phyloP scores from a whole-genome alignment of 164 flowering plant genomes.

The Platanus orientalis region DNA sequence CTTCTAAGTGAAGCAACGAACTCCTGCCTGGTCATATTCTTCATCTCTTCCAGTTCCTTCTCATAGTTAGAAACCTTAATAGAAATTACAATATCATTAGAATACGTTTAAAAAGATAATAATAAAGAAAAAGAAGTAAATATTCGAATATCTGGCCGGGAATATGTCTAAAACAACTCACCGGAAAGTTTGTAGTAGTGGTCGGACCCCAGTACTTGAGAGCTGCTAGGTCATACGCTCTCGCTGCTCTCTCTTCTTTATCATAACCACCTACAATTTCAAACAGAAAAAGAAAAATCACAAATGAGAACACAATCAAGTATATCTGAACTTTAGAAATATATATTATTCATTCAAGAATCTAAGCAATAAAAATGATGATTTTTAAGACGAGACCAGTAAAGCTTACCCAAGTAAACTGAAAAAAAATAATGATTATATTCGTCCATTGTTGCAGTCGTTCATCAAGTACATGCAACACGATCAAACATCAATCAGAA shows the following conservation, averaged over 20 bases:
- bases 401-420: slow-evolving; percentile 84
- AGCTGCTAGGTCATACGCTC: slow-evolving; percentile 91
- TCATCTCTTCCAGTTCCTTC: slow-evolving; percentile 80
- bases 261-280: slow-evolving; percentile 77
- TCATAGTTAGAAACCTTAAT: slow-evolving; percentile 61
- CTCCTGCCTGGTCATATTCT: slow-evolving; percentile 85
- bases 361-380: not conserved
- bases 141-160: too few relatives aligned
- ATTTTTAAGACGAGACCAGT: not conserved
- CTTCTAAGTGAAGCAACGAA: slow-evolving; percentile 89
- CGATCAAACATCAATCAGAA: slow-evolving; percentile 10
- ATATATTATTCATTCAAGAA: not conserved
- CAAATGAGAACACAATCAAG: not conserved
- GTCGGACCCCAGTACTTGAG: slow-evolving; percentile 90
- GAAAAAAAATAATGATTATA: slow-evolving; percentile 28
- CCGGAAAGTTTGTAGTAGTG: slow-evolving; percentile 80
- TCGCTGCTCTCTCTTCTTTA: slow-evolving; percentile 87
- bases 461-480: slow-evolving; percentile 20
- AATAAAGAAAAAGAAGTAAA: not conserved
- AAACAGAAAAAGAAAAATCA: not conserved
- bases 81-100: too few relatives aligned
- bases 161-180: too few relatives aligned
- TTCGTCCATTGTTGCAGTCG: slow-evolving; percentile 31
- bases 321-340: not conserved
- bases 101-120: not conserved